Percentiles rank a stretch among this genome's conserved stretches.
These are phyloP conservation scores for Nicotiana undulata DNA, from an alignment of 257 asterid species.

Conservation along the genomic window DNA sequence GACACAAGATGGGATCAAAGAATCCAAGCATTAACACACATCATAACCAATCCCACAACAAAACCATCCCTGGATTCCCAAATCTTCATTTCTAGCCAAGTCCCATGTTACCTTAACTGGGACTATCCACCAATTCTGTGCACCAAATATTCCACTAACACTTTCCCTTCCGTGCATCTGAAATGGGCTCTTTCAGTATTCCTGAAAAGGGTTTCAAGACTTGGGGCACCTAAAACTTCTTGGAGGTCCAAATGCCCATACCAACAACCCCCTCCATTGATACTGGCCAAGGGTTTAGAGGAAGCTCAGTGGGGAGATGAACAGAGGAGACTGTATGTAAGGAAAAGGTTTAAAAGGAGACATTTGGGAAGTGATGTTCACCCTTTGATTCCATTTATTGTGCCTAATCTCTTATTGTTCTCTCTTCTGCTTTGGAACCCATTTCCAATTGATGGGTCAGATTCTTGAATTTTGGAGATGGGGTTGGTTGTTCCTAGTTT, in stretches of 20 bases:
- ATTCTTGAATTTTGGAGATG: not conserved
- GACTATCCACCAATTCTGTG: slow-evolving; percentile 92
- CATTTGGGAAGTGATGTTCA: slow-evolving; percentile 36
- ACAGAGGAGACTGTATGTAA: slow-evolving; percentile 40
- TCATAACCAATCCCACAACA: slow-evolving; percentile 54
- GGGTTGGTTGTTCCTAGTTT: not conserved
- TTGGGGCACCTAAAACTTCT: slow-evolving; percentile 52
- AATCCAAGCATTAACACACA: slow-evolving; percentile 60
- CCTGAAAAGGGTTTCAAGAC: slow-evolving; percentile 39
- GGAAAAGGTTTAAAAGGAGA: slow-evolving; percentile 44
- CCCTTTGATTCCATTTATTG: slow-evolving; percentile 46
- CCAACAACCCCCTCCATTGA: slow-evolving; percentile 58
- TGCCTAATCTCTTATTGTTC: slow-evolving; percentile 58
- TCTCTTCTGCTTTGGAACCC: slow-evolving; percentile 60
- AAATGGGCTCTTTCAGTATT: slow-evolving; percentile 52
- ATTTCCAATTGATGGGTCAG: slow-evolving; percentile 7
- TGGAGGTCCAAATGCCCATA: slow-evolving; percentile 93
- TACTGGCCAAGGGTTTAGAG: slow-evolving; percentile 66
- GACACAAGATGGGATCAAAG: slow-evolving; percentile 63
- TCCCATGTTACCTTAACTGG: slow-evolving; percentile 90
- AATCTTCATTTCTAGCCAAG: slow-evolving; percentile 54
- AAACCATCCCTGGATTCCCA: slow-evolving; percentile 73
- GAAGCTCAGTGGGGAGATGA: slow-evolving; percentile 70
- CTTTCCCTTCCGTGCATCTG: slow-evolving; percentile 25
- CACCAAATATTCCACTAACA: slow-evolving; percentile 19